Base-by-base conservation (phyloP, 2,329 filamentous ascomycete genomes). In the Huntiella moniliformis region DNA sequence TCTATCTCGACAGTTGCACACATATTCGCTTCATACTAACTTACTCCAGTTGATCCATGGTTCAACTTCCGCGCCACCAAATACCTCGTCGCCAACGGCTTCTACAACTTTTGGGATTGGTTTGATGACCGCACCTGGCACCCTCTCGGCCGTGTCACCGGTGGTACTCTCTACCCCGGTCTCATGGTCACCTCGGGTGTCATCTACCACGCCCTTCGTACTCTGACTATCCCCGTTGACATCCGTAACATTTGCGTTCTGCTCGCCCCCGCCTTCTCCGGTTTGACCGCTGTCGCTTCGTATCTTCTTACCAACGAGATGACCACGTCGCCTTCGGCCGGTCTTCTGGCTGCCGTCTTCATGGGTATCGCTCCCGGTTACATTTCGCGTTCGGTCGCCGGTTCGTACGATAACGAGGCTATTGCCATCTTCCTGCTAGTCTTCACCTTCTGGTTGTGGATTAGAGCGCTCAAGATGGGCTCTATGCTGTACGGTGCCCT, bases 41-140 rank as follows among this genome's bases (percentile, higher is more conserved):
- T 10, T 28, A 6, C 10, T 28, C 1, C 7, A 28, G 22, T 28
- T 8, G 91, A 98, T 66, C 91, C 91, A 33, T 98, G 91, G 91
- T 98, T 98, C 70, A 98, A 98, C 66, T 98, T 98, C 66, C 75
- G 91, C 63, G 91, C 91, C 54, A 96, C 91, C 47, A 96, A 96
- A 66, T 96, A 98, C 59, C 75, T 98, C 47, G 84, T 98, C 47
- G 76, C 88, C 59, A 77, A 98, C 77, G 91, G 91, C 56, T 96
- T 98, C 67, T 92, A 94, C 64, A 86, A 82, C 63, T 98, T 98
- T 62, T 98, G 91, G 91, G 88, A 98, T 63, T 98, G 91, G 91
- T 98, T 98, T 60, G 91, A 98, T 65, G 91, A 98, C 70, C 79
- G 91, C 68, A 98, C 91, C 76, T 98, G 91, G 91, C 88, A 98